These are phyloP conservation scores for Microsporum audouinii DNA, from an alignment of 2,329 filamentous ascomycete species.

Conservation along the genomic window DNA sequence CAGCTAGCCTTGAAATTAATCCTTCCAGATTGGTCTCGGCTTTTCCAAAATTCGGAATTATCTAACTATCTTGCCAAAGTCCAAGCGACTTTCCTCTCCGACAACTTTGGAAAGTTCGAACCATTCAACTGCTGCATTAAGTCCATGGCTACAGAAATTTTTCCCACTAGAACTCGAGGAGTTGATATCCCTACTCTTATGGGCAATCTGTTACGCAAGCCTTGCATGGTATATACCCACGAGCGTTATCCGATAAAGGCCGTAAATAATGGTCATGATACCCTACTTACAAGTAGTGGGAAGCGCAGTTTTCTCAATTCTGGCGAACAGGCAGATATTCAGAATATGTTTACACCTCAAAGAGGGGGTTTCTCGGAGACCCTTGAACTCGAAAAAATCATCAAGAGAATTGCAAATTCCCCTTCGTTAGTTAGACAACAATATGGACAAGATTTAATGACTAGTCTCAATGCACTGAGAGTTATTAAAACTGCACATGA, in stretches of 20 bases:
- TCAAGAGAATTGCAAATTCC: conserved; percentile 4
- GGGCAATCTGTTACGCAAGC: background rate
- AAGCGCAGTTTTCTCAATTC: background rate
- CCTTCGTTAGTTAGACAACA: conserved; percentile 11
- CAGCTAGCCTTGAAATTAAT: conserved; percentile 31
- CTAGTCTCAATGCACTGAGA: conserved; percentile 28
- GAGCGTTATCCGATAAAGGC: background rate
- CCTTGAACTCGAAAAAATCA: background rate
- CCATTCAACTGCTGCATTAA: background rate
- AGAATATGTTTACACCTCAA: background rate
- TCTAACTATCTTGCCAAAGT: conserved; percentile 34
- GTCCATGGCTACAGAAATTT: background rate
- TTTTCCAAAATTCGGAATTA: conserved; percentile 41
- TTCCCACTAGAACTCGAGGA: background rate
- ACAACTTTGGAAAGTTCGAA: conserved; percentile 7
- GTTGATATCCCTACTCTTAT: conserved; percentile 5
- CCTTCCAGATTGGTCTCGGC: conserved; percentile 37
- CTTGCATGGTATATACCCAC: background rate
- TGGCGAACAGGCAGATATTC: no score
- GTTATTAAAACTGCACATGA: background rate
- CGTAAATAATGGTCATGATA: background rate
- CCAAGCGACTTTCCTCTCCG: conserved; percentile 31
- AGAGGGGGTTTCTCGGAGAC: background rate
- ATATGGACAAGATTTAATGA: conserved; percentile 30
- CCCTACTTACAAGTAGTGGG: no score